Base-by-base conservation (phyloP, 306 rosid species). In the Dalbergia cultrata region DNA sequence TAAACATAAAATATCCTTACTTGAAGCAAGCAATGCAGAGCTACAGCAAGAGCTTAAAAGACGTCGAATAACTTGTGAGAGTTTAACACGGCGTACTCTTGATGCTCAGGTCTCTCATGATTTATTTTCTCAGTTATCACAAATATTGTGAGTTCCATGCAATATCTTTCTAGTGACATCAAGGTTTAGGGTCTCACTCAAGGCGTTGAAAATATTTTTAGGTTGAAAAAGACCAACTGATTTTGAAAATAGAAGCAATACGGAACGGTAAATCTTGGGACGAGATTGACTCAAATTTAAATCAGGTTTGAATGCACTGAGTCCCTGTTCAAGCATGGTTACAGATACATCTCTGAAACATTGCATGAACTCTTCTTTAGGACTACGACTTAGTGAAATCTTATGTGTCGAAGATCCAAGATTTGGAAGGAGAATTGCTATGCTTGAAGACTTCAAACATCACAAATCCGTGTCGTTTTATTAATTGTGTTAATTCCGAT, bases 181-280 rank as follows among this genome's bases (percentile, higher is more conserved):
- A 64, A 64, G 68, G 35, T 77, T 34, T 77, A 13, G 31, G 56
- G 61, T 64, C 80, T 76, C 63, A 71, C 75, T 67, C 35, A 58
- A 49, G 26, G 63, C 64, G 31, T 66, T 43, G 69, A 47, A 52
- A 62, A 34, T 63, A 62, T 57, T 82, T 85, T 72, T 71, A 96
- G 99, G 98, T 96, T 81, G 99, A 96, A 81, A 96, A 86, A 66
- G 99, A 87, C 80, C 87, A 85, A 73, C 79, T 92, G 73, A 72
- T 86, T 71, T 59, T 93, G 90, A 89, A 86, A 88, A 89, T 96
- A 67, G 97, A 96, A 81, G 83, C 90, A 44, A 85, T 77, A 50
- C 87, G 98, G 63, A 92, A 90, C 19, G 99, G 98, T 71, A 92
- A 88, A 88, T 84, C 99, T 70, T 93, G 93, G 96, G 98, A 93